Evolutionary conservation across 805 yeast species (phyloP).

Genomic region (Alloascoidea africana): DNA sequence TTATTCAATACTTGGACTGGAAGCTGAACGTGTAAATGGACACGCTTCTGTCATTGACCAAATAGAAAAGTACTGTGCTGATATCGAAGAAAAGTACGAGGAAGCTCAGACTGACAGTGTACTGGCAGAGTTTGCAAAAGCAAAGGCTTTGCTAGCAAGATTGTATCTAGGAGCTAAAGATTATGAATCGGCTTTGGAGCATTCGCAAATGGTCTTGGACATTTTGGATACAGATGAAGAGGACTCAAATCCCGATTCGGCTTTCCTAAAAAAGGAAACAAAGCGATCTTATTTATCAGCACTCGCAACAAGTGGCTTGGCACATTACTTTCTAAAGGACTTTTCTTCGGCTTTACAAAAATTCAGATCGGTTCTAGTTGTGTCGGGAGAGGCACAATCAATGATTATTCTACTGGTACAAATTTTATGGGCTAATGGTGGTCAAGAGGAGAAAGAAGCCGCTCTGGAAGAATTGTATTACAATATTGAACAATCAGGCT

Average conservation of each 20-base stretch:
- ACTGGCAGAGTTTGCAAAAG: conserved; percentile 34
- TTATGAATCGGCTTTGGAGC: conserved; percentile 43
- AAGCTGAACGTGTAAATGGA: conserved; percentile 54
- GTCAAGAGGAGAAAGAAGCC: conserved; percentile 63
- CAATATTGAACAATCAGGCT: conserved; percentile 46
- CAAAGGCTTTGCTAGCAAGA: conserved; percentile 62
- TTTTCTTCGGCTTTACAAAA: conserved; percentile 53
- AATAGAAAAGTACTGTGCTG: conserved; percentile 28
- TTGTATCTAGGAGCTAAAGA: conserved; percentile 44
- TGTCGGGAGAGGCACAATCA: conserved; percentile 41
- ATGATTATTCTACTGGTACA: conserved; percentile 66
- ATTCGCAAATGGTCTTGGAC: conserved; percentile 40
- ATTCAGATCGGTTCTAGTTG: conserved; percentile 45
- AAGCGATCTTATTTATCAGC: conserved; percentile 30
- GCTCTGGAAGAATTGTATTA: conserved; percentile 73
- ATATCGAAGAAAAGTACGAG: conserved; percentile 45
- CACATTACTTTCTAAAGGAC: conserved; percentile 45
- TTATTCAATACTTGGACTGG: conserved; percentile 37
- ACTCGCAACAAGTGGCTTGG: conserved; percentile 56
- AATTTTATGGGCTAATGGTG: conserved; percentile 62
- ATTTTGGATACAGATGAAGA: conserved; percentile 20
- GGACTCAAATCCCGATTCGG: conserved; percentile 1
- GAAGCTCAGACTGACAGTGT: conserved; percentile 30
- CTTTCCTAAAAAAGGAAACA: conserved; percentile 8
- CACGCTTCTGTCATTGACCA: conserved; percentile 36